Evolutionary conservation across 164 flowering plant genomes (phyloP).

Genomic region (Echeveria elegans): DNA sequence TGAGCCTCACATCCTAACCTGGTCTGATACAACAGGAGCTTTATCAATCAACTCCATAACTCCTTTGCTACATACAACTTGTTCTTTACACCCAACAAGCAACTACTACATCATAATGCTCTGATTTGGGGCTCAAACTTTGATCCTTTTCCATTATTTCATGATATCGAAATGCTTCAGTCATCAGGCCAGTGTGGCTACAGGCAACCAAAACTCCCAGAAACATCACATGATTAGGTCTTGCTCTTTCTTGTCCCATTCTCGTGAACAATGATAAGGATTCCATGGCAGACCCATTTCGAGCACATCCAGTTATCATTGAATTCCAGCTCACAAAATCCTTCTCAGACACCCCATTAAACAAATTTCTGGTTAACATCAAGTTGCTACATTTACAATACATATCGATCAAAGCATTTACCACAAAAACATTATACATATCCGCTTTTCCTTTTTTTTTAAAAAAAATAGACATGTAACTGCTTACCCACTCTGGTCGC

Average conservation of each 20-base stretch:
- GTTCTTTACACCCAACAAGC: conserved; percentile 50
- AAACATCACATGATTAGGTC: conserved; percentile 53
- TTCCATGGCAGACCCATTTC: conserved; percentile 41
- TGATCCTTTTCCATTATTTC: conserved; percentile 32
- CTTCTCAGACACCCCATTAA: conserved; percentile 32
- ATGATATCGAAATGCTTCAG: conserved; percentile 28
- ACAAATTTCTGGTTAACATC: conserved; percentile 31
- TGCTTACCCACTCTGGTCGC: conserved; percentile 62
- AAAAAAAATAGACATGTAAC: conserved; percentile 38
- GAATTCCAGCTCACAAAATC: conserved; percentile 64
- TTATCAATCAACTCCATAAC: conserved; percentile 22
- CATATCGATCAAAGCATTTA: conserved; percentile 59
- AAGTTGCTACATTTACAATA: conserved; percentile 61
- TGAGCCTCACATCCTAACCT: conserved; percentile 46
- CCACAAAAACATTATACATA: conserved; percentile 26
- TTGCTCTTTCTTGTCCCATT: conserved; percentile 30
- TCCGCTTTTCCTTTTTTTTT: conserved; percentile 18
- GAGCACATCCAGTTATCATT: conserved; percentile 48
- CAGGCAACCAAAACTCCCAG: conserved; percentile 65
- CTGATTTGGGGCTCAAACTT: conserved; percentile 30
- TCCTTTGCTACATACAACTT: conserved; percentile 41
- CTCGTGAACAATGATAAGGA: conserved; percentile 29
- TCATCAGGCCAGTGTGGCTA: conserved; percentile 45
- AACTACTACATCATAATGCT: conserved; percentile 53
- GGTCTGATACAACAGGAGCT: conserved; percentile 22